Conservation (phyloP, 305 asterid genomes). For the Fraxinus albicans region DNA sequence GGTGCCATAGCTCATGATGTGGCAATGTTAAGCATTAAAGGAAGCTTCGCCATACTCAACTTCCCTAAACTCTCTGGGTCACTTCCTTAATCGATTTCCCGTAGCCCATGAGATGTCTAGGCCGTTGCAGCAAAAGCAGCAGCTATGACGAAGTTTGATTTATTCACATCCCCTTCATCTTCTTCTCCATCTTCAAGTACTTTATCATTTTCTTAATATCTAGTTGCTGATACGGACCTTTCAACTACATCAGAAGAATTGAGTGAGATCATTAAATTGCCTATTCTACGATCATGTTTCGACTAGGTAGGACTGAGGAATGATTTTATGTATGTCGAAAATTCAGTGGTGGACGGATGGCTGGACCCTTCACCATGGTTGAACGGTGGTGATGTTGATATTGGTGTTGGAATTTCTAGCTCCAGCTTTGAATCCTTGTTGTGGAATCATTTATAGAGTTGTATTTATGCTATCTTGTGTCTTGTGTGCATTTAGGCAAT, state of each 20-base stretch:
- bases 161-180: conserved; percentile 15
- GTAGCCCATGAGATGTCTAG: conserved; percentile 70
- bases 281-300: conserved; percentile 48
- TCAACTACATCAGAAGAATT: conserved; percentile 53
- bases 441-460: conserved; percentile 44
- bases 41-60: conserved; percentile 65
- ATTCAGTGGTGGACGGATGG: conserved; percentile 46
- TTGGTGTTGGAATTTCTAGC: conserved; percentile 30
- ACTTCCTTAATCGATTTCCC: conserved; percentile 64
- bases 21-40: conserved; percentile 75
- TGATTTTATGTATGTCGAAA: conserved; percentile 51
- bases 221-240: conserved; percentile 44
- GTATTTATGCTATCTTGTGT: neutral
- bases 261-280: conserved; percentile 68
- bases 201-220: conserved; percentile 38
- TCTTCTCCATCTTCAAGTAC: conserved; percentile 20
- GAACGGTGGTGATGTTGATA: conserved; percentile 27
- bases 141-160: conserved; percentile 59
- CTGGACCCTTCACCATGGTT: conserved; percentile 43
- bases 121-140: conserved; percentile 90
- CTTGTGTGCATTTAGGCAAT: neutral
- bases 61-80: conserved; percentile 58
- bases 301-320: conserved; percentile 37
- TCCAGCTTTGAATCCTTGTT: conserved; percentile 36
- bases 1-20: conserved; percentile 97